phyloP scores from a whole-genome alignment of 805 yeast genomes.

The Yamadazyma endophytica region DNA sequence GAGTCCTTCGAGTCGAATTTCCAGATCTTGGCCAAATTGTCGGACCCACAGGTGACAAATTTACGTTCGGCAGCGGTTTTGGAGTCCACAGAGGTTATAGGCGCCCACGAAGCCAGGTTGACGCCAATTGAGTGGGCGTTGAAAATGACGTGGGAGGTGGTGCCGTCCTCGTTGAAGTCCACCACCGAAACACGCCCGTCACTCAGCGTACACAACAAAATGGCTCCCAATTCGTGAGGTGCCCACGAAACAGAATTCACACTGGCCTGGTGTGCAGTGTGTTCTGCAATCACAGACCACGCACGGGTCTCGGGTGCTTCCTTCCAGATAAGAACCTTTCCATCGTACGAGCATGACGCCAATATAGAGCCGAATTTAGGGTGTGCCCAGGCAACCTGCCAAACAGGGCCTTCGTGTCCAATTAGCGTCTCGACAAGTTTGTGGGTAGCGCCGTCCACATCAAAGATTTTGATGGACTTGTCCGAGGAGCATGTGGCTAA shows the following conservation, averaged over 20 bases:
- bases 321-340: constrained; percentile 91
- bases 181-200: constrained; percentile 91
- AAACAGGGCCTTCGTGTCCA: constrained; percentile 97
- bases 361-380: constrained; percentile 94
- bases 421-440: constrained; percentile 76
- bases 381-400: constrained; percentile 99
- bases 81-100: constrained; percentile 38
- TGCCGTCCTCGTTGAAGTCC: constrained; percentile 88
- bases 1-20: constrained; percentile 51
- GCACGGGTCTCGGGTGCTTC: constrained; percentile 72
- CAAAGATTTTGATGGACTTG: constrained; percentile 91
- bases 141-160: constrained; percentile 57
- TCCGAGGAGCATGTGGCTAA: constrained; percentile 96
- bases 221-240: constrained; percentile 94
- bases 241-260: constrained; percentile 97
- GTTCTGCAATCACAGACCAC: constrained; percentile 87
- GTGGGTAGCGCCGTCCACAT: constrained; percentile 74
- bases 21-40: constrained; percentile 92
- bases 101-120: constrained; percentile 95
- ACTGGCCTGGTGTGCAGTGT: constrained; percentile 85
- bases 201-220: constrained; percentile 82
- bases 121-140: constrained; percentile 92
- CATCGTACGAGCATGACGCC: constrained; percentile 95
- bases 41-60: constrained; percentile 93
- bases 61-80: constrained; percentile 47